Evolutionary conservation across 192 early-diverging fungal species (phyloP).

Genomic region (Coemansia furcata): DNA sequence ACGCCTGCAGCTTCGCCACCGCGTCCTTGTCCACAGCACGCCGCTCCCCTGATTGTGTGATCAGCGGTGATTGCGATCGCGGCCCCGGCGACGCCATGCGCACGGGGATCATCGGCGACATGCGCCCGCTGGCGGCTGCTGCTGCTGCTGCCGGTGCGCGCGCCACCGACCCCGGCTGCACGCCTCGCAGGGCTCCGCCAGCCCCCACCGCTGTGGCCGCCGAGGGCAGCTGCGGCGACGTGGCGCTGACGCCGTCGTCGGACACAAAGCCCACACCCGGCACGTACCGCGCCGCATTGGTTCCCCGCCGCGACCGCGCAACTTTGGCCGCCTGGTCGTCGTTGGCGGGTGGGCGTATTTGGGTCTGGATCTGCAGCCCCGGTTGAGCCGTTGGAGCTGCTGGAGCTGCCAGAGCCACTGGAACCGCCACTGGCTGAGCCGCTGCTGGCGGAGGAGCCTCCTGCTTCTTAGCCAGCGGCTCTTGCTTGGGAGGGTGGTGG

Average conservation of each 20-base stretch:
- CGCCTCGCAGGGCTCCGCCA: neutral
- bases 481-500: neutral
- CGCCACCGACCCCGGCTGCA: constrained; percentile 3
- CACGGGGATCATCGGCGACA: constrained; percentile 37
- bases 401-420: neutral
- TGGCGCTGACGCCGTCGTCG: constrained; percentile 39
- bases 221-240: constrained; percentile 33
- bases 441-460: neutral
- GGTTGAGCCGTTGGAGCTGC: neutral
- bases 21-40: constrained; percentile 20
- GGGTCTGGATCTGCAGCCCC: neutral
- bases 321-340: neutral
- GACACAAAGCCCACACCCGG: constrained; percentile 51
- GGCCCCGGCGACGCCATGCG: constrained; percentile 24
- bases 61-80: constrained; percentile 32
- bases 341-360: neutral
- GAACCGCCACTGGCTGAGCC: neutral
- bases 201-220: neutral
- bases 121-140: constrained; percentile 9
- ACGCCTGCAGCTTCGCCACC: constrained; percentile 12
- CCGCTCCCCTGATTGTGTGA: neutral
- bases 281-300: constrained; percentile 49
- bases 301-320: constrained; percentile 29
- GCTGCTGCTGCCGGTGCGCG: neutral
- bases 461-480: constrained; percentile 1